Evolutionary conservation across 495 filamentous ascomycete genomes (phyloP), one percentile per base, ranked within the genome.

Genomic region (Aspergillus bridgeri): DNA sequence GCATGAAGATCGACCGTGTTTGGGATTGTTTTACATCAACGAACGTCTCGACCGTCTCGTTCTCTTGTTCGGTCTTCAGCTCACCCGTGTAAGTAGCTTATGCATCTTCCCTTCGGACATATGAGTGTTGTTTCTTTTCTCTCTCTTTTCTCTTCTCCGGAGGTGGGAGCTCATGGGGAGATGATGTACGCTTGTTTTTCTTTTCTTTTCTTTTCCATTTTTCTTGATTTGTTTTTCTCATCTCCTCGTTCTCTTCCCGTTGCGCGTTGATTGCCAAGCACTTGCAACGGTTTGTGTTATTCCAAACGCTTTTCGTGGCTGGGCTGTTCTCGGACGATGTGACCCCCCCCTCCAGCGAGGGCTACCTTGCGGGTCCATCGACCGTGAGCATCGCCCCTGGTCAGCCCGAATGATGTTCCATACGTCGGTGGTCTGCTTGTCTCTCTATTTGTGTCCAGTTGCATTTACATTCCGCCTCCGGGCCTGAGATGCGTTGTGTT

Each of bases 31-130:
- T 63, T n/a, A n/a, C n/a, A 58, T 61, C 65, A 65, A 38, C n/a
- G n/a, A 57, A 48, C 57, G 52, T 65, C 43, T 60, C 65, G 57
- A 54, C 58, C 64, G 59, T 57, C 49, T 44, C 50, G 18, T 54
- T 43, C 42, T 45, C 55, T 54, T 63, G 45, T 61, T 50, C 38
- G 15, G 63, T 60, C 59, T 48, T 48, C 53, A 49, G 53, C 48
- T 54, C 52, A 55, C 46, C 55, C 52, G 54, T 68, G 65, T 65
- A 63, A 61, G 60, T 68, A 65, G 53, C 45, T 58, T 62, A 54
- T 61, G 56, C 54, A 59, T 65, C 57, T 58, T 59, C 59, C 56
- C 21, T 44, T 50, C 51, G 60, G 61, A 60, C 61, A 64, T 62
- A 57, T 53, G 54, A 45, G 48, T 48, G 61, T 63, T 54, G 15